phyloP scores from a whole-genome alignment of 2,329 filamentous ascomycete genomes.

The Neoarthrinium moseri region DNA sequence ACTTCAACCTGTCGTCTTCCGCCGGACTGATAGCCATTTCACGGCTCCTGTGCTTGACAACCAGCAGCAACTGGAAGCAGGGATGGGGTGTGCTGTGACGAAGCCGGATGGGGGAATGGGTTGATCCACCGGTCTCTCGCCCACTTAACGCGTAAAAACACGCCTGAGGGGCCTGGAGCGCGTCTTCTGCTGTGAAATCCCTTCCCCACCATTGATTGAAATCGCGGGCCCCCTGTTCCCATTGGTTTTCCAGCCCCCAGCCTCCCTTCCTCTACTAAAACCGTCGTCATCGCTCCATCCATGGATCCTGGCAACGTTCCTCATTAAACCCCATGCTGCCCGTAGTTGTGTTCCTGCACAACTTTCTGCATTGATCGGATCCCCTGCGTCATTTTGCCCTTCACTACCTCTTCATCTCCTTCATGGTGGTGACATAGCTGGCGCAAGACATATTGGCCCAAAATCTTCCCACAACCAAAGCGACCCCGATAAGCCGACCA shows the following conservation, averaged over 20 bases:
- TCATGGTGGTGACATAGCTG: too few relatives aligned
- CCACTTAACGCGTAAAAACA: constrained; percentile 8
- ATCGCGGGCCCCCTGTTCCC: neutral
- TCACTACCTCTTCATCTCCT: too few relatives aligned
- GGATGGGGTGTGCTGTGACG: neutral
- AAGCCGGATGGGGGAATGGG: neutral
- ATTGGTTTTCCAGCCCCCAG: neutral
- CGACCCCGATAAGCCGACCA: too few relatives aligned
- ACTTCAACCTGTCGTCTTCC: too few relatives aligned
- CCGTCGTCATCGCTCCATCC: neutral
- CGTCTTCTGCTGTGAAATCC: neutral
- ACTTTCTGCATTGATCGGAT: constrained; percentile 3
- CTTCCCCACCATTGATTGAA: neutral
- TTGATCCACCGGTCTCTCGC: neutral
- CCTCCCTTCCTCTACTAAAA: neutral
- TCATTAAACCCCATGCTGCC: too few relatives aligned
- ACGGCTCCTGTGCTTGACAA: too few relatives aligned
- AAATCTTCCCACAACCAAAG: too few relatives aligned
- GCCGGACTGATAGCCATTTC: too few relatives aligned
- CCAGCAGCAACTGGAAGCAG: neutral
- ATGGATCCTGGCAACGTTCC: too few relatives aligned
- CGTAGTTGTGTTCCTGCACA: constrained; percentile 4
- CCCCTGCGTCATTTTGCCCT: too few relatives aligned
- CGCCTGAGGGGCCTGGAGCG: neutral
- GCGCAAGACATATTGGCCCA: too few relatives aligned